A percentile compares a stretch with the other conserved stretches of the same genome.
These are phyloP conservation scores for Penicillium aurantiogriseum DNA, from an alignment of 2,329 filamentous ascomycete species.

Conservation along the genomic window DNA sequence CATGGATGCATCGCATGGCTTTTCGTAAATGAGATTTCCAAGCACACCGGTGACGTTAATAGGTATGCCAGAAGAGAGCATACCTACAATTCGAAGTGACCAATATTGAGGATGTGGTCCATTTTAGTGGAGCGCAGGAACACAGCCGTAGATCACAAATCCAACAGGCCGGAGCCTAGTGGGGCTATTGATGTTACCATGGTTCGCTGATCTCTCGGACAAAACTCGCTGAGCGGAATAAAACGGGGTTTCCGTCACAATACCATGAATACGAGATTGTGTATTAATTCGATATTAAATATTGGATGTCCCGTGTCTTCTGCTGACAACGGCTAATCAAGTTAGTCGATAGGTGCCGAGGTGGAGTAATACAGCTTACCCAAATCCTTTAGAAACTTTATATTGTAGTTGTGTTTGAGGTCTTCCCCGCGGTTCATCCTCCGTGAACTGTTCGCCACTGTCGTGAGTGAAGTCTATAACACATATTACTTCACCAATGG, in stretches of 20 bases:
- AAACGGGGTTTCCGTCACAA: neutral
- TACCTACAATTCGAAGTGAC: neutral
- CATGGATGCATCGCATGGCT: neutral
- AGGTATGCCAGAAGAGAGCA: neutral
- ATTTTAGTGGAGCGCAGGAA: neutral
- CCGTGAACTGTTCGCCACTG: conserved; percentile 3
- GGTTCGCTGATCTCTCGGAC: conserved; percentile 27
- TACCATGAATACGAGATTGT: neutral
- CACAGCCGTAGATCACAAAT: neutral
- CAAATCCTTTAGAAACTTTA: neutral
- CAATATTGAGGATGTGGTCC: neutral
- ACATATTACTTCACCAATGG: neutral
- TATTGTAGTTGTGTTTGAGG: neutral
- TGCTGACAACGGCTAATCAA: neutral
- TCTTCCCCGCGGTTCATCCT: neutral
- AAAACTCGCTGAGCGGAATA: conserved; percentile 19
- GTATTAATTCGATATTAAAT: neutral
- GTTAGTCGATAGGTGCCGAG: neutral
- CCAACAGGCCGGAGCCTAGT: conserved; percentile 1
- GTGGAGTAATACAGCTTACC: neutral
- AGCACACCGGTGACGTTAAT: neutral
- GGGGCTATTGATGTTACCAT: conserved; percentile 1
- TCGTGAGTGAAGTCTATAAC: neutral
- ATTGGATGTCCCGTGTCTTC: neutral
- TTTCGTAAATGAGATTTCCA: neutral